Base-by-base conservation (phyloP, 1,284 basidiomycete genomes). In the Tilletia walkeri region DNA sequence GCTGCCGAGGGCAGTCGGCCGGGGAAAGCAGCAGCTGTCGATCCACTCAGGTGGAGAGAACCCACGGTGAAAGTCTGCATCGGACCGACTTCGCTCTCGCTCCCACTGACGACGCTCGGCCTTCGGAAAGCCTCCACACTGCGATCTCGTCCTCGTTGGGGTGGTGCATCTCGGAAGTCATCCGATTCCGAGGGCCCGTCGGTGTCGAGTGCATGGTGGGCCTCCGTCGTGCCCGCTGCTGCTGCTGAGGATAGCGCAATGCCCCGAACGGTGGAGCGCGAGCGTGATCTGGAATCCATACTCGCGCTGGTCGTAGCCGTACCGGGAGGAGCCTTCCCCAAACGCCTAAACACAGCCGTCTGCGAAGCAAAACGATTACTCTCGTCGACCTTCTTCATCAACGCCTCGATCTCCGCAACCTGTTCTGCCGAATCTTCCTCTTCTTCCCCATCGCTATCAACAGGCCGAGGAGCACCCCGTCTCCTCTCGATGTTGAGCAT, bases 31-130 rank as follows among this genome's bases (percentile, higher is more conserved):
- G 41, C 6, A 45, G 41, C 41, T 7, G 9, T 45, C 41, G 24
- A 30, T 3, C 41, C 41, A 14, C 9, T 45, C 68, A 10, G 68
- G 47, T 74, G 70, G 70, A 76, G 36, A 36, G 71, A 73, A 2
- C 69, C 70, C 54, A 74, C 75, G 10, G 73, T 72, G 66, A 76
- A 76, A 1, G 73, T 72, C 20, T 76, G 75, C 20, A 73, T 66
- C 4, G 59, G 59, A 3, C 59, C 59, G 36, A 63, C 59, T 39
- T 63, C 59, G 59, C 59, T 63, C 36, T 63, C 59, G 38, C 59
- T 63, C 12, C 59, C 59, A 41, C 59, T 63, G 6, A 63, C 36
- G 12, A 63, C 59, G 36, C 59, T 63, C 16, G 59, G 59, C 36
- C 59, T 34, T 39, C 59, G 59, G 59, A 18, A 24, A 10, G 12